phyloP scores from a whole-genome alignment of 345 rosid species.

The Eucalyptus grandis region DNA sequence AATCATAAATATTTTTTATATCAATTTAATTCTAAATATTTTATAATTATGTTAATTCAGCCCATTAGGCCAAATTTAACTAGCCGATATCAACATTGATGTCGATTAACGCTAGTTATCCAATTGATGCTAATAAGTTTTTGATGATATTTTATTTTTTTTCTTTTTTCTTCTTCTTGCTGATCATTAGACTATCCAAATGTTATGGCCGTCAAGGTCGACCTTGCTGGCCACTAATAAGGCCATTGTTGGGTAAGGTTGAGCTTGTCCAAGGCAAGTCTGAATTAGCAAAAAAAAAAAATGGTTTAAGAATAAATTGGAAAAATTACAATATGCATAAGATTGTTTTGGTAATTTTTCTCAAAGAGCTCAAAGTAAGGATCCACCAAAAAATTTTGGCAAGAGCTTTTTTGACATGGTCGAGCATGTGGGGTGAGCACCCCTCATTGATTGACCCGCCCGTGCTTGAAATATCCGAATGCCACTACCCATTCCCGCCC shows the following conservation, averaged over 20 bases:
- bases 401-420: not conserved
- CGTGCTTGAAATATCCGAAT: not conserved
- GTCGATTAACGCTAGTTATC: fast-evolving
- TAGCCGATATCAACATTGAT: fast-evolving
- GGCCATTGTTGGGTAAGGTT: too few species aligned
- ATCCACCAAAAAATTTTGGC: fast-evolving
- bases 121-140: fast-evolving
- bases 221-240: fast-evolving
- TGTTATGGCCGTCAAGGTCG: fast-evolving
- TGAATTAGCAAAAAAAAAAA: too few species aligned
- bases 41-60: fast-evolving
- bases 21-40: too few species aligned
- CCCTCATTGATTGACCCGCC: not conserved
- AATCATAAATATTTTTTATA: too few species aligned
- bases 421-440: not conserved
- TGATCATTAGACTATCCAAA: fast-evolving
- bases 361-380: not conserved
- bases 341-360: too few species aligned
- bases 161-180: too few species aligned
- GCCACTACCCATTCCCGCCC: not conserved
- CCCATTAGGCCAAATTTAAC: fast-evolving
- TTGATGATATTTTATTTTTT: too few species aligned
- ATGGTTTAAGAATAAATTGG: fast-evolving
- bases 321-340: too few species aligned
- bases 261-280: fast-evolving